A percentile compares a stretch with the other conserved stretches of the same genome.
Evolutionary conservation across 805 yeast species (phyloP).

Genomic region (Starmera caribaea): DNA sequence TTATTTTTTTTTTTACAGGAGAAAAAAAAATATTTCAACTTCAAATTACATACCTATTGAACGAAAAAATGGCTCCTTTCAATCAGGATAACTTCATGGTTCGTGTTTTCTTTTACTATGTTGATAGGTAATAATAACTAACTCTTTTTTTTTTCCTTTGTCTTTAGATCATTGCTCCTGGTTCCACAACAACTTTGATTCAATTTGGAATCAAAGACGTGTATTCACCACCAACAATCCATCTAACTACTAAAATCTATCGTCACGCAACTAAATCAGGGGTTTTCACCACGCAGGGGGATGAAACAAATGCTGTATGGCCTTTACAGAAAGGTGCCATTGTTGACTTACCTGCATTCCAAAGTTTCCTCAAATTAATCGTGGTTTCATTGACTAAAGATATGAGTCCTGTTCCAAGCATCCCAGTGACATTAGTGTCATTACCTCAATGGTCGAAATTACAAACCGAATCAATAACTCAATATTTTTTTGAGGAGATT

Average conservation of each 20-base stretch:
- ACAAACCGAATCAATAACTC: slow-evolving; percentile 60
- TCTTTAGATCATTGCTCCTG: slow-evolving; percentile 60
- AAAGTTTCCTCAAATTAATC: slow-evolving; percentile 41
- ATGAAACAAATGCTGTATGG: slow-evolving; percentile 33
- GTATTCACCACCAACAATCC: slow-evolving; percentile 63
- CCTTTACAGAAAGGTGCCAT: slow-evolving; percentile 64
- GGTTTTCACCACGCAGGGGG: slow-evolving; percentile 21
- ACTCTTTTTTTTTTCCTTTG: slow-evolving; percentile 9
- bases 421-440: slow-evolving; percentile 62
- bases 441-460: slow-evolving; percentile 62
- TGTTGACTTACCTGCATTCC: slow-evolving; percentile 59
- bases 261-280: slow-evolving; percentile 26
- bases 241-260: slow-evolving; percentile 72
- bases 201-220: slow-evolving; percentile 72
- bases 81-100: slow-evolving; percentile 18
- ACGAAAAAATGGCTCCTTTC: slow-evolving; percentile 18
- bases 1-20: too few species aligned
- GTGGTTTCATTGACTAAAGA: slow-evolving; percentile 34
- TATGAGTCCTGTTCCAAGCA: slow-evolving; percentile 28
- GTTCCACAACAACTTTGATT: slow-evolving; percentile 64
- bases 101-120: slow-evolving; percentile 2
- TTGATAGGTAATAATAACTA: too few species aligned
- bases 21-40: too few species aligned
- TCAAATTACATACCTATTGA: neutral
- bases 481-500: slow-evolving; percentile 55